Evolutionary conservation across 2,329 filamentous ascomycete species (phyloP).

Genomic region (Fusarium marasasianum): DNA sequence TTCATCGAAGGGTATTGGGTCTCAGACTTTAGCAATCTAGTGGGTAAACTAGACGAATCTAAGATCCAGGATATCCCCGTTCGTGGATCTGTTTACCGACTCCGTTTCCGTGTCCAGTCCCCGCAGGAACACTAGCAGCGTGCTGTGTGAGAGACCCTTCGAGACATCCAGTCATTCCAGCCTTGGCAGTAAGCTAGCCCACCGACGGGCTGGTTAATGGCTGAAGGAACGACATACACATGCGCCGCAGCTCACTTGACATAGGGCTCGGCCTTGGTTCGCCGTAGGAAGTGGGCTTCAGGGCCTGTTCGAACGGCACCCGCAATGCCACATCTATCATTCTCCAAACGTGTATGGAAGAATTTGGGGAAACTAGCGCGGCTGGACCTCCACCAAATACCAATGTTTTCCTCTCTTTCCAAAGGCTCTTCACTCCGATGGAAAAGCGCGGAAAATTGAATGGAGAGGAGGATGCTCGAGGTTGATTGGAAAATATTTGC

Average conservation of each 20-base stretch:
- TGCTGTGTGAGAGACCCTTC: conserved; percentile 12
- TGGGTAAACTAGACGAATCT: background rate
- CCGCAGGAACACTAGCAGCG: conserved; percentile 17
- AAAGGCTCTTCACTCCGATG: background rate
- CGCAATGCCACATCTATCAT: conserved; percentile 40
- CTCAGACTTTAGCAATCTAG: background rate
- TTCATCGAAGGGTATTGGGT: conserved; percentile 1
- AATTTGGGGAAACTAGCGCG: conserved; percentile 20
- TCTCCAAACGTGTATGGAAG: conserved; percentile 34
- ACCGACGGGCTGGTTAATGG: conserved; percentile 31
- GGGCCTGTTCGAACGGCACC: conserved; percentile 35
- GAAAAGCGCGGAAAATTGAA: conserved; percentile 3
- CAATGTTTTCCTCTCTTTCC: conserved; percentile 5
- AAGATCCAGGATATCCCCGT: conserved; percentile 7
- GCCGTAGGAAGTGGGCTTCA: conserved; percentile 23
- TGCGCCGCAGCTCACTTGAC: conserved; percentile 47
- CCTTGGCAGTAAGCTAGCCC: conserved; percentile 22
- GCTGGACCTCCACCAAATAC: conserved; percentile 10
- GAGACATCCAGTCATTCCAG: conserved; percentile 9
- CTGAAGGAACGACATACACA: conserved; percentile 43
- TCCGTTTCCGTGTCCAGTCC: conserved; percentile 9
- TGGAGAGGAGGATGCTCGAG: background rate
- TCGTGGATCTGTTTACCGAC: conserved; percentile 21
- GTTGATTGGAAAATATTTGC: conserved; percentile 4
- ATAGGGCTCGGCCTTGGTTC: conserved; percentile 37